Percentiles rank a stretch among this genome's conserved stretches.
Evolutionary conservation across 805 yeast species (phyloP).

Genomic region (Candida saitoana): DNA sequence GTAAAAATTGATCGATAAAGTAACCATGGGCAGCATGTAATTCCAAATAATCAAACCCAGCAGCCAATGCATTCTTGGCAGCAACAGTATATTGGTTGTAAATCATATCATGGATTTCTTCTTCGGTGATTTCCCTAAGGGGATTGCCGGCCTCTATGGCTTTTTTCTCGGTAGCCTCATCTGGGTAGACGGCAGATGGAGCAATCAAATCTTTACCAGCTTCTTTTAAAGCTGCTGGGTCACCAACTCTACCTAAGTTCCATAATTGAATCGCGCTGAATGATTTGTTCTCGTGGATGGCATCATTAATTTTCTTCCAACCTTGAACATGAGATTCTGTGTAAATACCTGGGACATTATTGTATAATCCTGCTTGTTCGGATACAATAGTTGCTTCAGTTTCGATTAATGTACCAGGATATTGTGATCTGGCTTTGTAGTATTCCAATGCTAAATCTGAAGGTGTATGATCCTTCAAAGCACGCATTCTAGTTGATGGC

Average conservation of each 20-base stretch:
- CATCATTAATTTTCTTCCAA: slow-evolving; percentile 46
- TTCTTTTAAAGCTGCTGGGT: slow-evolving; percentile 19
- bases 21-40: slow-evolving; percentile 25
- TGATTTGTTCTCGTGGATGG: slow-evolving; percentile 43
- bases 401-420: slow-evolving; percentile 25
- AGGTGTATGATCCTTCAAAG: slow-evolving; percentile 19
- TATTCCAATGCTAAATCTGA: slow-evolving; percentile 23
- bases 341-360: slow-evolving; percentile 47
- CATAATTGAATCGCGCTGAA: slow-evolving; percentile 47
- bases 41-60: slow-evolving; percentile 23
- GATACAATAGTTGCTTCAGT: slow-evolving; percentile 31
- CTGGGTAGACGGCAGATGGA: slow-evolving; percentile 13
- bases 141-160: slow-evolving; percentile 14
- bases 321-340: slow-evolving; percentile 42
- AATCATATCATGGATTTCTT: slow-evolving; percentile 15
- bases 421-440: slow-evolving; percentile 25
- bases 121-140: slow-evolving; percentile 14
- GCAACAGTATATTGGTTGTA: slow-evolving; percentile 9
- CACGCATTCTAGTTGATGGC: slow-evolving; percentile 25
- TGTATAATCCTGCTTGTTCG: slow-evolving; percentile 34
- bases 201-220: slow-evolving; percentile 15
- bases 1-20: slow-evolving; percentile 18
- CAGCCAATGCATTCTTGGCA: slow-evolving; percentile 15
- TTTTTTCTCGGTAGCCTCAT: slow-evolving; percentile 12
- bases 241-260: slow-evolving; percentile 45